Percentiles rank a stretch among this genome's conserved stretches.
Evolutionary conservation across 257 asterid species (phyloP).

Genomic region (Przewalskia tangutica): DNA sequence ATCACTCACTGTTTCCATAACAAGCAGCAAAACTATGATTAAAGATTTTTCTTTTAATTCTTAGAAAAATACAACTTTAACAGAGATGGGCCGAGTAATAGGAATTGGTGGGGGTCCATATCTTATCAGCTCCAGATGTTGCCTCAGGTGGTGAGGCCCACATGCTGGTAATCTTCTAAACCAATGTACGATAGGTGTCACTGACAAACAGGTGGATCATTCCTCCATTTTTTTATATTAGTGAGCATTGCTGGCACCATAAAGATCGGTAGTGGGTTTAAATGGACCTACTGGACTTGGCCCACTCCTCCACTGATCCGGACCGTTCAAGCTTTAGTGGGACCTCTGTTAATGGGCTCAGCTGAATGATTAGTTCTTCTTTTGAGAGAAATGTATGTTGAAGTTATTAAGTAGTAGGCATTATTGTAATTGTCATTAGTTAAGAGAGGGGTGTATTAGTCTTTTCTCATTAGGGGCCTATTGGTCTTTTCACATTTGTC

Average conservation of each 20-base stretch:
- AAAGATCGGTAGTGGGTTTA: slow-evolving; percentile 74
- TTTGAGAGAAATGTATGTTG: slow-evolving; percentile 12
- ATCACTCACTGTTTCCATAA: not conserved
- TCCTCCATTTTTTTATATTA: not conserved
- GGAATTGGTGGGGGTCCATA: slow-evolving; percentile 59
- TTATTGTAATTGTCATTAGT: no score
- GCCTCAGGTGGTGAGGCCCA: slow-evolving; percentile 70
- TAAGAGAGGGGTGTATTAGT: no score
- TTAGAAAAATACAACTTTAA: not conserved
- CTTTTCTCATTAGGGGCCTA: no score
- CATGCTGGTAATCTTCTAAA: slow-evolving; percentile 39
- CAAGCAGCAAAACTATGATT: not conserved
- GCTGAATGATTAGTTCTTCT: slow-evolving; percentile 31
- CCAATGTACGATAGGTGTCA: slow-evolving; percentile 16
- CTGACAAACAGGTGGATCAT: slow-evolving; percentile 35
- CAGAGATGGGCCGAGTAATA: slow-evolving; percentile 44
- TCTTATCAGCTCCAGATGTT: slow-evolving; percentile 73
- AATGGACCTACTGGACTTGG: slow-evolving; percentile 30
- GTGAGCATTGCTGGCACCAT: slow-evolving; percentile 53
- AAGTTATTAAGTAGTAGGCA: no score
- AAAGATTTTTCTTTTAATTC: not conserved
- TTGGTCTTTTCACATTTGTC: no score
- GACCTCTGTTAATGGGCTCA: slow-evolving; percentile 43
- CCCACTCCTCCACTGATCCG: slow-evolving; percentile 30
- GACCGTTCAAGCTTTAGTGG: slow-evolving; percentile 36